phyloP scores from a whole-genome alignment of 2,329 filamentous ascomycete species.

The Pseudogymnoascus sp. region DNA sequence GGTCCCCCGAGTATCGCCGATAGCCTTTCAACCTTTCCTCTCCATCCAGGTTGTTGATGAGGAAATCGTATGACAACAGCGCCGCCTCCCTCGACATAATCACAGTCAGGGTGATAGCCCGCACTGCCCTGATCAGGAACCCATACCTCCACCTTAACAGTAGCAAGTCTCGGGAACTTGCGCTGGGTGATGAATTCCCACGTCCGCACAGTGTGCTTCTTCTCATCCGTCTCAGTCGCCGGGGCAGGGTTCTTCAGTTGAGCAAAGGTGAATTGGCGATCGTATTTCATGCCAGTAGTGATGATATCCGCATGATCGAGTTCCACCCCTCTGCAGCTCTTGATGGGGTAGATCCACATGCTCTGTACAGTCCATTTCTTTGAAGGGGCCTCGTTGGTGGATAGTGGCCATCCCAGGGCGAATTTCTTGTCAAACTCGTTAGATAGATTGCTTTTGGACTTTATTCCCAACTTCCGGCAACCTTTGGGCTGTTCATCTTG shows the following conservation, averaged over 20 bases:
- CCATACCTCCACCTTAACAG: constrained; percentile 60
- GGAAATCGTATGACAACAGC: constrained; percentile 62
- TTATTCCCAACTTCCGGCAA: constrained; percentile 43
- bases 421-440: constrained; percentile 49
- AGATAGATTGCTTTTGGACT: constrained; percentile 40
- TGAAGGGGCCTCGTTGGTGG: constrained; percentile 27
- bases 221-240: constrained; percentile 27
- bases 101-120: constrained; percentile 38
- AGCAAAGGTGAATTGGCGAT: constrained; percentile 76
- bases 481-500: constrained; percentile 34
- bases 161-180: constrained; percentile 61
- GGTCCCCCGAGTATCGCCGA: constrained; percentile 44
- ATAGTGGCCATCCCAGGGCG: constrained; percentile 28
- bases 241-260: constrained; percentile 44
- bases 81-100: constrained; percentile 43
- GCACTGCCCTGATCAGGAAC: constrained; percentile 52
- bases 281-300: constrained; percentile 63
- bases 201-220: constrained; percentile 32
- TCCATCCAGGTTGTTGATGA: constrained; percentile 42
- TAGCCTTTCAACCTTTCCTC: constrained; percentile 36
- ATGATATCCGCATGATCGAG: constrained; percentile 55
- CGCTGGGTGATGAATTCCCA: constrained; percentile 69
- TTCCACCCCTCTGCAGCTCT: constrained; percentile 72
- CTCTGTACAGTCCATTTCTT: constrained; percentile 50
- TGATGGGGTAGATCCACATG: constrained; percentile 73